Conservation (phyloP, 2,329 filamentous ascomycete species). For the Clarireedia hainanense region DNA sequence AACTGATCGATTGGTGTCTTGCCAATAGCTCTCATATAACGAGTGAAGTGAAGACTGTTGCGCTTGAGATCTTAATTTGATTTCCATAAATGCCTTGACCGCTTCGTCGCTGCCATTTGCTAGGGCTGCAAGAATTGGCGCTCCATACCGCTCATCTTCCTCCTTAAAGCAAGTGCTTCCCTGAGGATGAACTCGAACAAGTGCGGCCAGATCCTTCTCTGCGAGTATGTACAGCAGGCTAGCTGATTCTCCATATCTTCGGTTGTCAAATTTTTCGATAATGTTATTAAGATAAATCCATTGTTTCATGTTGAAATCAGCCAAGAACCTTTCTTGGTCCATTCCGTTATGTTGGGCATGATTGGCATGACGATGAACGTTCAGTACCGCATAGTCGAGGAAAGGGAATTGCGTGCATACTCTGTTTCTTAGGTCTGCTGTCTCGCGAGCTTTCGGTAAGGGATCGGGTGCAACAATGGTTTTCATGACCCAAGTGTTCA, state of each 20-base stretch:
- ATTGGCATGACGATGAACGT: slow-evolving; percentile 37
- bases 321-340: slow-evolving; percentile 30
- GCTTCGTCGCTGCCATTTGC: slow-evolving; percentile 27
- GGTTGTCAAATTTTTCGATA: slow-evolving; percentile 23
- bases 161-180: slow-evolving; percentile 17
- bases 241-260: slow-evolving; percentile 21
- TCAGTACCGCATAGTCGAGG: slow-evolving; percentile 36
- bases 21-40: slow-evolving; percentile 9
- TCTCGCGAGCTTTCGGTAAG: slow-evolving; percentile 3
- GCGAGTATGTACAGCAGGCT: slow-evolving; percentile 33
- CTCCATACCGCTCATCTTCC: slow-evolving; percentile 28
- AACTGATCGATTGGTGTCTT: not conserved
- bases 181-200: slow-evolving; percentile 25
- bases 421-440: slow-evolving; percentile 17
- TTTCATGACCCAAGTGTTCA: slow-evolving; percentile 12
- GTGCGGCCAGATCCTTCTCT: slow-evolving; percentile 22
- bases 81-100: slow-evolving; percentile 20
- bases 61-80: slow-evolving; percentile 5
- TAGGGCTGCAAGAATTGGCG: slow-evolving; percentile 32
- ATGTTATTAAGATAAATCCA: slow-evolving; percentile 30
- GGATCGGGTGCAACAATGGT: slow-evolving; percentile 10
- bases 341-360: slow-evolving; percentile 27
- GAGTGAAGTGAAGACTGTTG: slow-evolving; percentile 1
- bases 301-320: slow-evolving; percentile 20
- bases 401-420: slow-evolving; percentile 34